These are phyloP conservation scores for Acidiella bohemica DNA, from an alignment of 495 filamentous ascomycete species.

Conservation along the genomic window DNA sequence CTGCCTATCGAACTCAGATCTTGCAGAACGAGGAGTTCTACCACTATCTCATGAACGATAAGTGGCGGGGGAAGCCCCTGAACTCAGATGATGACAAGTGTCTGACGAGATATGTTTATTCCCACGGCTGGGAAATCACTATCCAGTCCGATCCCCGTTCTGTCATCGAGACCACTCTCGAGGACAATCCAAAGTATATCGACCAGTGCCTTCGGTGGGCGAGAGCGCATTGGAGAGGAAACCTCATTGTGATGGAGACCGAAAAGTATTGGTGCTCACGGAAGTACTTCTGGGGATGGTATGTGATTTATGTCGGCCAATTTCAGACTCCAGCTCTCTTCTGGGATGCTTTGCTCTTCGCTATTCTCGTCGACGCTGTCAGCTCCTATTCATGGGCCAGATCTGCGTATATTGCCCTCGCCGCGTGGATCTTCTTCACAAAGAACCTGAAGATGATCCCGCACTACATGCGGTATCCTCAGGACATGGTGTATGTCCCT, in stretches of 20 bases:
- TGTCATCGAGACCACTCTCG: conserved; percentile 61
- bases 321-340: conserved; percentile 57
- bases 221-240: conserved; percentile 69
- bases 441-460: conserved; percentile 66
- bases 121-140: conserved; percentile 60
- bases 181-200: conserved; percentile 59
- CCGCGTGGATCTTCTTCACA: conserved; percentile 52
- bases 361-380: conserved; percentile 37
- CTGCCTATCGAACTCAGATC: conserved; percentile 19
- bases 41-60: conserved; percentile 55
- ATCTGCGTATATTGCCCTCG: conserved; percentile 33
- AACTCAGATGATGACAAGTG: conserved; percentile 81
- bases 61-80: conserved; percentile 54
- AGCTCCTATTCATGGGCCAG: conserved; percentile 23
- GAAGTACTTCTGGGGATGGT: conserved; percentile 56
- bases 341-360: conserved; percentile 49
- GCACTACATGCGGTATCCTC: conserved; percentile 56
- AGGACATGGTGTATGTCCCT: conserved; percentile 54
- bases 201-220: conserved; percentile 73
- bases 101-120: conserved; percentile 67
- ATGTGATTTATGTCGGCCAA: conserved; percentile 61
- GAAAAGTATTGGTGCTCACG: conserved; percentile 55
- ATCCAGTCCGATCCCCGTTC: conserved; percentile 64
- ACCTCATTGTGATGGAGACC: conserved; percentile 59
- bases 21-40: conserved; percentile 13